Evolutionary conservation across 305 asterid species (phyloP).

Genomic region (Caryopteris hybrid): DNA sequence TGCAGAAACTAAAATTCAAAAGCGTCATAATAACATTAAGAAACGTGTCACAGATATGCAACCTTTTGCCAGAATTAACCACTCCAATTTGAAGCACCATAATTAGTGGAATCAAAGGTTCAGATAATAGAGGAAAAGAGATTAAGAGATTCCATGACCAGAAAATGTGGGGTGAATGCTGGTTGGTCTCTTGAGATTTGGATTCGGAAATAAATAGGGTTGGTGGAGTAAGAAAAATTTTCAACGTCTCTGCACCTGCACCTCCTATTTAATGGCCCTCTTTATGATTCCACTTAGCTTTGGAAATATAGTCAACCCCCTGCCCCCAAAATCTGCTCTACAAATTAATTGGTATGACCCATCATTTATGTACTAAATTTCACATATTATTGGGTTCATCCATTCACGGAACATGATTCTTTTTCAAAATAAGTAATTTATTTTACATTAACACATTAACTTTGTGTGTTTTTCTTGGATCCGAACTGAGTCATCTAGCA

Average conservation of each 20-base stretch:
- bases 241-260: not conserved
- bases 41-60: conserved; percentile 2
- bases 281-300: not conserved
- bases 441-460: too few relatives aligned
- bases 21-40: not conserved
- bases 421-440: too few relatives aligned
- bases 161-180: conserved; percentile 7
- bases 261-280: not conserved
- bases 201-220: conserved; percentile 3
- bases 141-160: not conserved
- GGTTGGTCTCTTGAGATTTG: not conserved
- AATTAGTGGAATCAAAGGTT: conserved; percentile 16
- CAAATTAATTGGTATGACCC: too few relatives aligned
- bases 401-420: too few relatives aligned
- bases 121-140: not conserved
- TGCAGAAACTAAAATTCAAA: conserved; percentile 1
- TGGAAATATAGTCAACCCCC: not conserved
- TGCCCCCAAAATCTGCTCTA: too few relatives aligned
- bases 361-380: too few relatives aligned
- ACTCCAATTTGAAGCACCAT: conserved; percentile 10
- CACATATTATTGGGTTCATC: too few relatives aligned
- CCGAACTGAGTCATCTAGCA: too few relatives aligned
- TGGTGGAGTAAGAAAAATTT: too few relatives aligned
- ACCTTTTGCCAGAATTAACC: conserved; percentile 6
- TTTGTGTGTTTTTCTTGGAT: too few relatives aligned